Evolutionary conservation across 2,329 filamentous ascomycete genomes (phyloP).

Genomic region (Neodidymelliopsis sp.): DNA sequence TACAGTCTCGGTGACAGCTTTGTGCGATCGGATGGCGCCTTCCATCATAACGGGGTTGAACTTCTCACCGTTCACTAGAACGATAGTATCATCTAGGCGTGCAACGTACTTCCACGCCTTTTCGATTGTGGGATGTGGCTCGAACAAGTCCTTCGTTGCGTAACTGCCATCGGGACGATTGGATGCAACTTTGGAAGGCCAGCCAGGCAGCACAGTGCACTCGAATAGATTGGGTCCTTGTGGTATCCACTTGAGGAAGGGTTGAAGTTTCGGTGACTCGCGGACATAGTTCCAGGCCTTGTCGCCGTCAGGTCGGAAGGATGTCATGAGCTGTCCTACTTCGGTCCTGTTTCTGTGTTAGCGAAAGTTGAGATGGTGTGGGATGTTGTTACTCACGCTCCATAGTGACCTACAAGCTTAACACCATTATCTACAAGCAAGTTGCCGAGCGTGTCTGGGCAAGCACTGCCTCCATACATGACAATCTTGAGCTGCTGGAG

Average conservation of each 20-base stretch:
- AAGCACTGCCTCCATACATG: conserved; percentile 65
- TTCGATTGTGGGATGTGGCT: conserved; percentile 53
- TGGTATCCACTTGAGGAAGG: conserved; percentile 52
- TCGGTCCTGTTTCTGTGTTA: conserved; percentile 60
- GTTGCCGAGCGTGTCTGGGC: conserved; percentile 66
- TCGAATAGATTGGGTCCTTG: conserved; percentile 52
- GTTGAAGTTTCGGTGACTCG: conserved; percentile 50
- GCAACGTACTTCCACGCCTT: conserved; percentile 57
- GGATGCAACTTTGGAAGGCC: conserved; percentile 46
- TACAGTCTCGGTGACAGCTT: conserved; percentile 62
- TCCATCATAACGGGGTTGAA: conserved; percentile 60
- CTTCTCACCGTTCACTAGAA: conserved; percentile 60
- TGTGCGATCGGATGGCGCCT: conserved; percentile 60
- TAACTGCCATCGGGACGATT: conserved; percentile 31
- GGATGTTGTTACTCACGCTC: conserved; percentile 61
- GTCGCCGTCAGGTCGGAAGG: conserved; percentile 61
- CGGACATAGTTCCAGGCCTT: conserved; percentile 68
- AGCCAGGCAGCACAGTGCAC: conserved; percentile 45
- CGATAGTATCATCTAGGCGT: conserved; percentile 57
- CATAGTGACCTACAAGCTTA: conserved; percentile 64
- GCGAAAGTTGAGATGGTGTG: too few relatives aligned
- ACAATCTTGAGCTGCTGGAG: conserved; percentile 61
- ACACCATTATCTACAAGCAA: conserved; percentile 61
- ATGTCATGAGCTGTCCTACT: conserved; percentile 70
- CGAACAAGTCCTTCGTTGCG: conserved; percentile 54